These are phyloP conservation scores for Cytospora leucostoma DNA, from an alignment of 2,329 filamentous ascomycete genomes.

Conservation along the genomic window DNA sequence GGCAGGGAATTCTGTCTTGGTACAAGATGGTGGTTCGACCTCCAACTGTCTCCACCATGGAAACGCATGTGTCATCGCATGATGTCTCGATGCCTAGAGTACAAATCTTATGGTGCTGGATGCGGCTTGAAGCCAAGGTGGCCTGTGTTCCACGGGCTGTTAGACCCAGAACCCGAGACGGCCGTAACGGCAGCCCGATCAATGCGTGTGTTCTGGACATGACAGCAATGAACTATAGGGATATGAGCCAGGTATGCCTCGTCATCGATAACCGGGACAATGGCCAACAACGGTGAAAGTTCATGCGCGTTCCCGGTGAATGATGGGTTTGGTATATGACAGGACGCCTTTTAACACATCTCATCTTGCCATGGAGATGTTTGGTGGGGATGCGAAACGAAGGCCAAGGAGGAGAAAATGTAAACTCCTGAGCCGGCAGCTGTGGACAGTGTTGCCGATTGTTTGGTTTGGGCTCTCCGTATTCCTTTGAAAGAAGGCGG, in stretches of 20 bases:
- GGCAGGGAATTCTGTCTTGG: conserved; percentile 78
- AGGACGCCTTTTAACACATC: neutral
- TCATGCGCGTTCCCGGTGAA: neutral
- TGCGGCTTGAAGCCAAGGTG: neutral
- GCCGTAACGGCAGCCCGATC: neutral
- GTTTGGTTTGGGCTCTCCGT: neutral
- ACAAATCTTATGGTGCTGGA: neutral
- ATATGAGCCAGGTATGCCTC: neutral
- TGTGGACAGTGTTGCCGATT: too few relatives aligned
- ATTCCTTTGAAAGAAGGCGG: neutral
- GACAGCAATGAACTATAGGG: neutral
- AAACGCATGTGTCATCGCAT: conserved; percentile 92
- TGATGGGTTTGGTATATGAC: neutral
- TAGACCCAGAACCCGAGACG: neutral
- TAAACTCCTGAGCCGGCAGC: neutral
- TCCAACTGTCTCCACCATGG: conserved; percentile 66
- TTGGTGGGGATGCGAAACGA: neutral
- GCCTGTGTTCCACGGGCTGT: neutral
- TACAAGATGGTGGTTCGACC: conserved; percentile 65
- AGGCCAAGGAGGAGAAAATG: neutral
- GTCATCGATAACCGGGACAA: neutral
- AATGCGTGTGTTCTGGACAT: conserved; percentile 14
- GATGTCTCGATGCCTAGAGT: conserved; percentile 80
- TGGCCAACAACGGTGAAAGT: neutral
- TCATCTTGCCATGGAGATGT: neutral